Evolutionary conservation across 768 basidiomycete species (phyloP).

Genomic region (Mycena vulgaris): DNA sequence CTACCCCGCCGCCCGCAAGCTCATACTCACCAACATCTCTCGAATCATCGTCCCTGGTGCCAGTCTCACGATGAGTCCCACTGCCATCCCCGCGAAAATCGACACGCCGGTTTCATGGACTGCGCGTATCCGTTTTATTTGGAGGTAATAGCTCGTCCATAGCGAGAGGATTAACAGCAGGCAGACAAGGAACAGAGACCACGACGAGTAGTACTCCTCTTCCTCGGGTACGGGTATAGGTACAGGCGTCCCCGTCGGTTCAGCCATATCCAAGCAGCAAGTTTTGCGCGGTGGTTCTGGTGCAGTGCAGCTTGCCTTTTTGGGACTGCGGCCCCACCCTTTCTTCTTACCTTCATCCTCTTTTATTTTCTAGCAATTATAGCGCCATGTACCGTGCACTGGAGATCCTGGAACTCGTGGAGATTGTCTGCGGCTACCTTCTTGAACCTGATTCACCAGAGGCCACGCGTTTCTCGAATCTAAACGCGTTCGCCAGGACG

Average conservation of each 20-base stretch:
- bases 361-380: background rate
- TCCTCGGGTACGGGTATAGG: constrained; percentile 70
- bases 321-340: background rate
- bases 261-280: background rate
- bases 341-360: background rate
- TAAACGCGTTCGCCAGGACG: background rate
- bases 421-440: background rate
- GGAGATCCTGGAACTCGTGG: background rate
- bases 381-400: background rate
- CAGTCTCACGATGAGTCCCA: constrained; percentile 91
- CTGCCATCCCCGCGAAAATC: constrained; percentile 96
- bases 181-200: constrained; percentile 95
- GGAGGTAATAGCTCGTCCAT: constrained; percentile 97
- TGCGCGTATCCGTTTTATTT: constrained; percentile 95
- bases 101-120: constrained; percentile 97
- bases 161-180: constrained; percentile 93
- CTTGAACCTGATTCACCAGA: background rate
- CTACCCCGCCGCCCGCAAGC: background rate
- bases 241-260: constrained; percentile 46
- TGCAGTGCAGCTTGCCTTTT: background rate
- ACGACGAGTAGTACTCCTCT: constrained; percentile 93
- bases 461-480: background rate
- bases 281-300: too few species aligned
- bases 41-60: constrained; percentile 95
- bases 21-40: constrained; percentile 91